Base-by-base conservation (phyloP, 2,329 filamentous ascomycete species). In the Fusarium torreyae region DNA sequence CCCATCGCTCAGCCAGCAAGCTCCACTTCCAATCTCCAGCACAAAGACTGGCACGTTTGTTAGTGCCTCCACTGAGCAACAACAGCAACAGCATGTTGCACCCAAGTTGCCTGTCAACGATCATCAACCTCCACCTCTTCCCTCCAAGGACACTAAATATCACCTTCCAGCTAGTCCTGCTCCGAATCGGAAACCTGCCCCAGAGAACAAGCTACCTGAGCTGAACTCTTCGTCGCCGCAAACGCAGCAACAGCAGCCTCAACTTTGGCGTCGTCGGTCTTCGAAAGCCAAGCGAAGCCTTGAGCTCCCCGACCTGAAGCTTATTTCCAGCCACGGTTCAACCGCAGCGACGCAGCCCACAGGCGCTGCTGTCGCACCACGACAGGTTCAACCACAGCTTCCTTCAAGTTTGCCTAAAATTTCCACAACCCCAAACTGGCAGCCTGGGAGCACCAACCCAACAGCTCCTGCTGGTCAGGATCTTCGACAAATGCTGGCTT, bases 231-330 rank as follows among this genome's bases (percentile, higher is more conserved):
- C 74, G 8, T 77, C 78, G 17, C 70, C 78, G 24, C 72, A 73
- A 28, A 20, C 45, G 10, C 61, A 51, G 11, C 62, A 68, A 18
- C 63, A 63, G 33, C 74, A 76, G 31, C 72, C 76, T 43, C 77
- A 82, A 48, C 74, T 82, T 45, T 88, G 85, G 86, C 81, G 82
- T 58, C 81, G 86, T 53, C 82, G 86, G 45, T 86, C 85, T 15
- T 77, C 82, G 26, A 87, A 84, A 73, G 80, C 79, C 56, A 84
- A 87, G 55, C 79, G 80, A 53, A 81, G 77, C 63, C 74, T 84
- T 34, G 81, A 83, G 46, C 79, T 88, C 6, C 76, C 84, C 10
- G 81, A 83, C 58, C 81, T 88, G 51, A 84, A 84, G 62, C 77
- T 88, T 55, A 74, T 82, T 49, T 72, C 77, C 40, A 87, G 83